Conservation (phyloP, 163 green algal species). For the Volvox carteri region DNA sequence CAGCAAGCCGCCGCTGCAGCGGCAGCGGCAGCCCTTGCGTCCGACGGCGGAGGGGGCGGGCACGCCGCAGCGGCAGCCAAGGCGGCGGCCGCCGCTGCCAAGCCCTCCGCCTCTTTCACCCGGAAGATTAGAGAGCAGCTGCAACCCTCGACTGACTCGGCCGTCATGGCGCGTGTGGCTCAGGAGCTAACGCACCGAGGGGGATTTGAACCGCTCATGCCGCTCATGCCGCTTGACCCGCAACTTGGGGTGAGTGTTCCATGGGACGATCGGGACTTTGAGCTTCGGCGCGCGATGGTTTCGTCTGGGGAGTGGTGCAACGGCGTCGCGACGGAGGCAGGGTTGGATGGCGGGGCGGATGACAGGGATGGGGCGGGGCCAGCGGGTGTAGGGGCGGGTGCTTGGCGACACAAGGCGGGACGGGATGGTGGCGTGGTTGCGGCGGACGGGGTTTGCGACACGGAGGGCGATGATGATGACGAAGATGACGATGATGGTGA, state of each 20-base stretch:
- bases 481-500: neutral
- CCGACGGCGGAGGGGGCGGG: neutral
- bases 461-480: neutral
- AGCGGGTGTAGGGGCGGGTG: neutral
- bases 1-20: slow-evolving; percentile 11
- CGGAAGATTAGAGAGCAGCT: slow-evolving; percentile 56
- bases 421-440: no score
- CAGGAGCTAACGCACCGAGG: slow-evolving; percentile 51
- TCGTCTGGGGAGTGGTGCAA: neutral
- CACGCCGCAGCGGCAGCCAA: neutral
- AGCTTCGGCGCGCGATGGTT: slow-evolving; percentile 42
- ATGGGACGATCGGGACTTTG: slow-evolving; percentile 34
- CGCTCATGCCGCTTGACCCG: slow-evolving; percentile 56
- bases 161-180: slow-evolving; percentile 41
- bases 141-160: slow-evolving; percentile 40
- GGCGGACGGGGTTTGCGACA: no score
- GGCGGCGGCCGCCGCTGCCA: neutral
- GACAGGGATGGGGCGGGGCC: neutral
- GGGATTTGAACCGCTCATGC: slow-evolving; percentile 63
- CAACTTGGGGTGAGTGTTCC: slow-evolving; percentile 14
- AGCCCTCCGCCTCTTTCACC: neutral
- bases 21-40: neutral
- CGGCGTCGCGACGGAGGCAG: neutral
- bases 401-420: no score
- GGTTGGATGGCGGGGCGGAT: neutral